Evolutionary conservation across 306 rosid species (phyloP), one percentile per base, ranked within the genome.

Genomic region (Lotus japonicus): DNA sequence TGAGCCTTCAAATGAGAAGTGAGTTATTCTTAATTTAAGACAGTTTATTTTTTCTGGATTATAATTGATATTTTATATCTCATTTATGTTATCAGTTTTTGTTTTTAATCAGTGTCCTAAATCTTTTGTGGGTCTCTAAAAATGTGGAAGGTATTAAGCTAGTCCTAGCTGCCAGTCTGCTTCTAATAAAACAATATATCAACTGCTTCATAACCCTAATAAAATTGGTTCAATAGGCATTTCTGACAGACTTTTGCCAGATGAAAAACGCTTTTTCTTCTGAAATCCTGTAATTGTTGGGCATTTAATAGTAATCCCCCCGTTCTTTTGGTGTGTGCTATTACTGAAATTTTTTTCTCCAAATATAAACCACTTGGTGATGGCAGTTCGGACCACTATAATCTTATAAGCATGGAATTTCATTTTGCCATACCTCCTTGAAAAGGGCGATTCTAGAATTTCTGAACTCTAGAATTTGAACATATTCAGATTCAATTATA

Each of bases 1-100:
- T 14, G 99, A 95, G 61, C 97, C 96, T 75, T 95, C 99, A 65
- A 95, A 95, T 81, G 99, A 95, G 83, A 95, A 95, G 98, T 90
- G 79, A 88, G 86, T 81, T 44, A 21, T 76, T 68, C 45, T 73
- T 71, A 12, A 46, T 39, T 58, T 15, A 23, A 50, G 50, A 15
- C 18, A 6, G 43, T 31, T 73, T 12, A 5, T 52, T 8, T 39
- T 14, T 46, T 67, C 18, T 57, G 8, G 85, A 46, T 48, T 48
- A 10, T 31, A 65, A 19, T 50, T 11, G 50, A 65, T 4, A 15
- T 55, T 71, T 80, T 44, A 12, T 45, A 18, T 55, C 65, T 23
- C 28, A 19, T 58, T 28, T 52, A 50, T 46, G 13, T 66, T 26
- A 45, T 46, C 21, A 38, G 10, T 58, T 50, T 23, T 38, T 58